Evolutionary conservation across 2,329 filamentous ascomycete species (phyloP), one percentile per base, ranked within the genome.

Genomic region (Tetracladium maxilliforme): DNA sequence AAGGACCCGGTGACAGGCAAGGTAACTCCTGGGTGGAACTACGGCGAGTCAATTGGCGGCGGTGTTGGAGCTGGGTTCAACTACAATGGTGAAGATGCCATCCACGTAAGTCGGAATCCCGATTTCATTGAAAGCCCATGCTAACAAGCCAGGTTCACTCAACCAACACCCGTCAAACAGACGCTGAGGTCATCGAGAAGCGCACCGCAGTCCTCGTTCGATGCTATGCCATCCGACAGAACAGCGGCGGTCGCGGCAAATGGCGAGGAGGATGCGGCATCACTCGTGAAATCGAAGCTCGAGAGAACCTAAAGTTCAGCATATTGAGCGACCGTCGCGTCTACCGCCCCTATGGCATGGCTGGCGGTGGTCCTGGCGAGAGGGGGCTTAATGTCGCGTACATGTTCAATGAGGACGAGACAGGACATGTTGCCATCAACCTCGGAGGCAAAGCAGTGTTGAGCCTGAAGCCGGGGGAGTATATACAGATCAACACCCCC

Each of bases 311-410:
- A 10, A 40, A 44, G 30, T 46, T 42, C 3, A 44, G 42, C 14
- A 47, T 56, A 16, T 34, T 55, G 9, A 51, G 42, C 9, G 50
- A 53, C 10, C 34, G 49, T 1, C 34, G 50, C 1, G 45, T 48
- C 4, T 44, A 44, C 23, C 30, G 34, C 4, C 47, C 49, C 1
- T 52, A 47, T 13, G 49, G 49, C 4, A 44, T 50, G 42, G 33
- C 34, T 3, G 48, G 47, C 3, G 47, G 50, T 19, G 18, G 18
- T n/a, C 9, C 9, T n/a, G 18, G 18, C 18, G n/a, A n/a, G 9
- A 9, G 9, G 9, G 18, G 18, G 9, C 9, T 19, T 9, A 19
- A 19, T n/a, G 9, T 19, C 18, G n/a, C n/a, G n/a, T n/a, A n/a
- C n/a, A n/a, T n/a, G n/a, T n/a, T n/a, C n/a, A n/a, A n/a, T n/a